Evolutionary conservation across 2,329 filamentous ascomycete species (phyloP), one percentile per base, ranked within the genome.

Genomic region (Exserohilum turcica): DNA sequence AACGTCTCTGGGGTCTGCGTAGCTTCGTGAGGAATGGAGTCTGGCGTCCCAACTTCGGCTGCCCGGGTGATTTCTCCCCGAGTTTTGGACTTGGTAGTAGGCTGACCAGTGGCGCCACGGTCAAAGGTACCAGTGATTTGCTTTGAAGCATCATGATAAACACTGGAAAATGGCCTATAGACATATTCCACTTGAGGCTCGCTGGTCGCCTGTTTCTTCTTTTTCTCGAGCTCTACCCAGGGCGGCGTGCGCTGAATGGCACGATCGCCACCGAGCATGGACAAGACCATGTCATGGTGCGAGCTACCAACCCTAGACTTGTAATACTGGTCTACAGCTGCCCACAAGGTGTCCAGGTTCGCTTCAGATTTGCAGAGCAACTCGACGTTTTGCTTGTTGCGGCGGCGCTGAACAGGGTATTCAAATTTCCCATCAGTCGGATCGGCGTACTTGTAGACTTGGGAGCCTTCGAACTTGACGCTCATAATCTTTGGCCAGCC

Each of bases 391-490:
- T 78, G 75, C 47, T 74, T 74, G 2, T 72, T 83, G 2, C 76
- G 75, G 8, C 74, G 77, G 57, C 80, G 82, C 2, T 79, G 73
- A 5, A 74, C 74, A 44, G 78, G 82, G 74, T 77, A 85, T 36
- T 55, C 52, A 50, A 85, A 83, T 47, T 67, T 77, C 1, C 69
- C 68, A 3, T 68, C 68, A 0, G 71, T 67, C 0, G 76, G 77
- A 6, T 75, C 62, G 24, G 32, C 56, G n/a, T 48, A 48, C 16
- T 38, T 38, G 42, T 47, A 51, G n/a, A 63, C 9, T 12, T 47
- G 24, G 5, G 42, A 49, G 10, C 8, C 56, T 33, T 59, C 50
- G 12, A 60, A 45, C 12, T 54, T 55, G 29, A 53, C 12, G 12
- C 6, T 12, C 24, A 53, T 28, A 21, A 50, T 42, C 24, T 43